Evolutionary conservation across 1,284 basidiomycete species (phyloP).

Genomic region (Pseudozyma sp.): DNA sequence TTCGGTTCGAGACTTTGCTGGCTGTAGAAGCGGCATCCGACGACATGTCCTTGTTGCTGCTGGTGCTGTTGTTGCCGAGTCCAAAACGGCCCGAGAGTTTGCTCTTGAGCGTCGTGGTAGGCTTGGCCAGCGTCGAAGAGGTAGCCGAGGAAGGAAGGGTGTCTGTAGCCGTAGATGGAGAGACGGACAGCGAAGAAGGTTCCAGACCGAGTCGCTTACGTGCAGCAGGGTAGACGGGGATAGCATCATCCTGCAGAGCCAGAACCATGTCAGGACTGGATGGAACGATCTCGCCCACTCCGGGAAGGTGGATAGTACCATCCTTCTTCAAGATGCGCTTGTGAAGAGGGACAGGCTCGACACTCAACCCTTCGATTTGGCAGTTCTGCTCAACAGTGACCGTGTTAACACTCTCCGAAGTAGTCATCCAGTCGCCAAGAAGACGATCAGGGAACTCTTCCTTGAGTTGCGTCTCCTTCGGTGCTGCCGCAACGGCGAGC

Average conservation of each 20-base stretch:
- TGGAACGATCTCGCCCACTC: conserved; percentile 41
- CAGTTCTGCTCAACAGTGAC: background rate
- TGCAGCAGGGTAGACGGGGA: conserved; percentile 19
- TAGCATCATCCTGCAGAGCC: background rate
- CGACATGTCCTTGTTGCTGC: background rate
- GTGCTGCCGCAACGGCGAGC: conserved; percentile 30
- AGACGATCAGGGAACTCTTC: conserved; percentile 42
- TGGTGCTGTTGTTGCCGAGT: too few species aligned
- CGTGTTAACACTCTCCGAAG: background rate
- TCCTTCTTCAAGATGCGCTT: conserved; percentile 19
- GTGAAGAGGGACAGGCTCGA: conserved; percentile 31
- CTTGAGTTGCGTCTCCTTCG: conserved; percentile 18
- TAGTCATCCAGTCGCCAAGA: conserved; percentile 38
- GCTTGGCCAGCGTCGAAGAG: background rate
- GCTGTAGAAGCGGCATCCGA: background rate
- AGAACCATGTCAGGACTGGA: conserved; percentile 23
- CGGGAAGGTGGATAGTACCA: conserved; percentile 26
- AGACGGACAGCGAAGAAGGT: background rate
- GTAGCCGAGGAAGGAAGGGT: background rate
- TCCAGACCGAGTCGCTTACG: conserved; percentile 15
- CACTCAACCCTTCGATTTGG: conserved; percentile 3
- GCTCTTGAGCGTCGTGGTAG: conserved; percentile 16
- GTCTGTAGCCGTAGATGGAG: background rate
- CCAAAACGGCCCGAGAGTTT: conserved; percentile 32
- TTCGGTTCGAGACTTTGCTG: conserved; percentile 8